Conservation (phyloP, 78 protist species). For the Emiliania huxleyi region DNA sequence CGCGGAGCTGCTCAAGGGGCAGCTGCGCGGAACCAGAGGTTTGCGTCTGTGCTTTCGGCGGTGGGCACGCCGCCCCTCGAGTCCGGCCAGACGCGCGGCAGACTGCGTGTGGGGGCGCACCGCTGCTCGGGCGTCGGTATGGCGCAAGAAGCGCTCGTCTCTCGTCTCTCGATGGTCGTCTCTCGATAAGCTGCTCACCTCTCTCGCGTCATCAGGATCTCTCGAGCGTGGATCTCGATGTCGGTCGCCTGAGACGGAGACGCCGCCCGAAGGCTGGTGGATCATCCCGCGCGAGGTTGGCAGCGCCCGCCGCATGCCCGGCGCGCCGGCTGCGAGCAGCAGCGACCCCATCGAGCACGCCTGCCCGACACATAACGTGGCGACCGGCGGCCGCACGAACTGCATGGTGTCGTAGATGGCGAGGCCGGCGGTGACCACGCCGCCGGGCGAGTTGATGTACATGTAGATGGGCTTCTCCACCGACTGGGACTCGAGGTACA, state of each 20-base stretch:
- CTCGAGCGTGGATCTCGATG: slow-evolving; percentile 55
- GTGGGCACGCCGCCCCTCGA: no score
- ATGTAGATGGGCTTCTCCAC: slow-evolving; percentile 38
- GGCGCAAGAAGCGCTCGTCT: no score
- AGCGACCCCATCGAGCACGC: slow-evolving; percentile 64
- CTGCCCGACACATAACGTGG: slow-evolving; percentile 60
- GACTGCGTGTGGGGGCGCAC: no score
- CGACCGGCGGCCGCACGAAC: slow-evolving; percentile 42
- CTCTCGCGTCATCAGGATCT: slow-evolving; percentile 26
- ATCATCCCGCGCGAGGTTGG: slow-evolving; percentile 64
- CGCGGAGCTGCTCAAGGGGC: no score
- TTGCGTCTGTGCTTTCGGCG: no score
- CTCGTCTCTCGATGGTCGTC: no score
- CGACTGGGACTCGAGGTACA: slow-evolving; percentile 44
- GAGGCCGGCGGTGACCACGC: slow-evolving; percentile 54
- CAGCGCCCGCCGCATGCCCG: slow-evolving; percentile 35
- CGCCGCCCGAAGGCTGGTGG: slow-evolving; percentile 60
- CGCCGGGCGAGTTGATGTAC: slow-evolving; percentile 70
- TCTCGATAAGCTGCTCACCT: no score
- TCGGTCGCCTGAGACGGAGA: slow-evolving; percentile 25
- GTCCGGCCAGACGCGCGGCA: no score
- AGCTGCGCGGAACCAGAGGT: no score
- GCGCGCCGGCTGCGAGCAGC: slow-evolving; percentile 55
- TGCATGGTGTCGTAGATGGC: slow-evolving; percentile 48
- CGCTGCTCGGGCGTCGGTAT: no score